These are phyloP conservation scores for Globisporangium alternatum DNA, from an alignment of 352 stramenopile species.

Conservation along the genomic window DNA sequence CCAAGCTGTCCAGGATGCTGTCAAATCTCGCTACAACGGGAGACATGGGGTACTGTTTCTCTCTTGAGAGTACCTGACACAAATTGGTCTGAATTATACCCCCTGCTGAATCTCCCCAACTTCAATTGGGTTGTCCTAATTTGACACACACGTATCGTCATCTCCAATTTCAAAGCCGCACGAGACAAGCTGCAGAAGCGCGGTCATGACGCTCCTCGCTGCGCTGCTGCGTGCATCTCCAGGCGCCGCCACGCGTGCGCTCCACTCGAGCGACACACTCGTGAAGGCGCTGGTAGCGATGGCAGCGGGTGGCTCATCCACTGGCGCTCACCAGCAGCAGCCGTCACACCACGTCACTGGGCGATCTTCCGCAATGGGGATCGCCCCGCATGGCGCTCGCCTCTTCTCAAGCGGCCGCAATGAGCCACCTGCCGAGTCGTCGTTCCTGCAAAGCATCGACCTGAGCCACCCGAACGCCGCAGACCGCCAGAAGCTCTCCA, in stretches of 20 bases:
- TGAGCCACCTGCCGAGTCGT: conserved; percentile 26
- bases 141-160: neutral
- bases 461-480: conserved; percentile 33
- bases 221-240: neutral
- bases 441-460: conserved; percentile 53
- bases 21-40: neutral
- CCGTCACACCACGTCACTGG: neutral
- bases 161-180: neutral
- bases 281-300: neutral
- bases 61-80: neutral
- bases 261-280: neutral
- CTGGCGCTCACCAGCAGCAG: neutral
- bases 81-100: neutral
- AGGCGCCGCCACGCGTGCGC: neutral
- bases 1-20: no score
- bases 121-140: neutral
- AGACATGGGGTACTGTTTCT: neutral
- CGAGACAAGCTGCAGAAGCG: neutral
- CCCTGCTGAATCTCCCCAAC: neutral
- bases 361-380: neutral
- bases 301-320: neutral
- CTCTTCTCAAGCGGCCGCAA: conserved; percentile 1
- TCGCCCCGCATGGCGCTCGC: neutral
- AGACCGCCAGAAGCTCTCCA: conserved; percentile 49
- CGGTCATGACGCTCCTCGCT: neutral